Evolutionary conservation across 2,329 filamentous ascomycete species (phyloP).

Genomic region (Sclerotinia sclerotiorum): DNA sequence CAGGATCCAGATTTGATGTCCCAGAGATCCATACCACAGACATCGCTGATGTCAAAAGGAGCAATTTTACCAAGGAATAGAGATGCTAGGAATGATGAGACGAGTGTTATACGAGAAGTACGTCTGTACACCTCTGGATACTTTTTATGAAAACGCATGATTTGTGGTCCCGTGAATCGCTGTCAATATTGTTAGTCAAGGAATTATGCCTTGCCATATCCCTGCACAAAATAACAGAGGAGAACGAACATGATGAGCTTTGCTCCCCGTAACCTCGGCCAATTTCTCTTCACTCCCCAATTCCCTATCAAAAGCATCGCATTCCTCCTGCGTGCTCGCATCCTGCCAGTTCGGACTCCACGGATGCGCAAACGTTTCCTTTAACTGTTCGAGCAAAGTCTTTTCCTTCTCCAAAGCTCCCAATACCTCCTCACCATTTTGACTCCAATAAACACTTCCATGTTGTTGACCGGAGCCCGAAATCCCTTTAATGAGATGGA

Average conservation of each 20-base stretch:
- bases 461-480: slow-evolving; percentile 96
- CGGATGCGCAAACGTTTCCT: slow-evolving; percentile 70
- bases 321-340: slow-evolving; percentile 88
- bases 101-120: slow-evolving; percentile 84
- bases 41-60: slow-evolving; percentile 89
- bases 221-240: background rate
- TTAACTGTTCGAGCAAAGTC: slow-evolving; percentile 70
- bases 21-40: slow-evolving; percentile 96
- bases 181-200: slow-evolving; percentile 41
- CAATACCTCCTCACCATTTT: slow-evolving; percentile 65
- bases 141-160: slow-evolving; percentile 79
- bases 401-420: slow-evolving; percentile 57
- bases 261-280: slow-evolving; percentile 81
- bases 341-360: slow-evolving; percentile 98
- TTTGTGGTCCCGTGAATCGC: slow-evolving; percentile 97
- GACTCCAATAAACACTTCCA: slow-evolving; percentile 91
- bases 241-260: slow-evolving; percentile 83
- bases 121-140: slow-evolving; percentile 77
- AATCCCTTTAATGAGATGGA: slow-evolving; percentile 74
- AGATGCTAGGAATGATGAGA: slow-evolving; percentile 93
- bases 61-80: slow-evolving; percentile 82
- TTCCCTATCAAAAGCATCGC: slow-evolving; percentile 77
- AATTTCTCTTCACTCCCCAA: slow-evolving; percentile 67
- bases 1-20: slow-evolving; percentile 75
- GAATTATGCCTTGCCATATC: background rate